Percentiles rank a stretch among this genome's conserved stretches.
Evolutionary conservation across 1,284 basidiomycete species (phyloP).

Genomic region (Apiotrichum veenhuisii): DNA sequence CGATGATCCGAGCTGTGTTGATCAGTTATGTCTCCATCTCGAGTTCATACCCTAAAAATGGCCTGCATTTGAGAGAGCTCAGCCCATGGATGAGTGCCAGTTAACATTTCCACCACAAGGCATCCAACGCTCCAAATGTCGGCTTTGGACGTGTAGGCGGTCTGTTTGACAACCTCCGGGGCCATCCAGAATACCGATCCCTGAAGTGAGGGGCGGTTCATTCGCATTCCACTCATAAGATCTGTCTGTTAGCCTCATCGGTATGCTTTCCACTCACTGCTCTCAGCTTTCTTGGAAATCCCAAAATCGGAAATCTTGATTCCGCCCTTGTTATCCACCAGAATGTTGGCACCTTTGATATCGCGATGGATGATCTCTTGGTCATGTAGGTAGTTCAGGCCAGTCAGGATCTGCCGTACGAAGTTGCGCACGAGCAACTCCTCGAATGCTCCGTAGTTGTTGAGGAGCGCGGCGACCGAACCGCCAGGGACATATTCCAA

Average conservation of each 20-base stretch:
- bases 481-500: constrained; percentile 98
- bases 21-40: too few relatives aligned
- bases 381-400: constrained; percentile 90
- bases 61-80: constrained; percentile 98
- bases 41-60: constrained; percentile 83
- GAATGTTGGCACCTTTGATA: constrained; percentile 96
- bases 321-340: constrained; percentile 97
- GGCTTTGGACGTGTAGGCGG: constrained; percentile 81
- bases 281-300: constrained; percentile 96
- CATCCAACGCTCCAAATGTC: constrained; percentile 99
- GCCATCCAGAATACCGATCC: constrained; percentile 99
- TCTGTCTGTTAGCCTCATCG: constrained; percentile 52
- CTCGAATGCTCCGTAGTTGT: constrained; percentile 95
- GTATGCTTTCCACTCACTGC: constrained; percentile 59
- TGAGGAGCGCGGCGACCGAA: constrained; percentile 85
- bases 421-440: constrained; percentile 92
- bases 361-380: constrained; percentile 98
- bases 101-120: constrained; percentile 96
- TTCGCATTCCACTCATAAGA: constrained; percentile 68
- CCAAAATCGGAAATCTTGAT: constrained; percentile 97
- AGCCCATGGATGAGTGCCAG: constrained; percentile 95
- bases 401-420: constrained; percentile 87
- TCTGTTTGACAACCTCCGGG: constrained; percentile 96
- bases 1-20: constrained; percentile 82
- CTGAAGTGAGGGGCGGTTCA: constrained; percentile 85